Conservation (phyloP, 169 alveolate genomes). For the Eimeria praecox region DNA sequence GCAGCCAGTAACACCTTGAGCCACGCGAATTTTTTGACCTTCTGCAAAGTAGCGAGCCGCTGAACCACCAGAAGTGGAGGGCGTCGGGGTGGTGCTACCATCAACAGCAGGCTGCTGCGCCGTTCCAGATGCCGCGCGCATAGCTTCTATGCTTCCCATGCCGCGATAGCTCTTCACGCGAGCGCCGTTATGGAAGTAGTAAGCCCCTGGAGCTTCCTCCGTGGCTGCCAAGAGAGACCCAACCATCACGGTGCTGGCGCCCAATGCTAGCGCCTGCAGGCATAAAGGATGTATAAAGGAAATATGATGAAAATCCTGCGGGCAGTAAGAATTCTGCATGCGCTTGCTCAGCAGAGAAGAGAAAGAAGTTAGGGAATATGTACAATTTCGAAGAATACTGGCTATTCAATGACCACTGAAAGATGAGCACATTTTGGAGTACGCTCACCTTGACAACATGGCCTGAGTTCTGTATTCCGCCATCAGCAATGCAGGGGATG, state of each 20-base stretch:
- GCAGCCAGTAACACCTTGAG: constrained; percentile 94
- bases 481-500: constrained; percentile 96
- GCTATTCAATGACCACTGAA: too few relatives aligned
- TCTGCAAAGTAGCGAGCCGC: constrained; percentile 87
- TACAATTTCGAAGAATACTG: neutral
- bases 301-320: neutral
- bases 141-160: constrained; percentile 88
- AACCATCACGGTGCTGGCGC: constrained; percentile 96
- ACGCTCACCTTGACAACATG: constrained; percentile 94
- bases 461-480: constrained; percentile 96
- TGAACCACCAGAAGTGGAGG: constrained; percentile 74
- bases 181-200: constrained; percentile 92
- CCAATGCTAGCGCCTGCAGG: constrained; percentile 91
- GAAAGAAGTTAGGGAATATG: neutral
- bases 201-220: constrained; percentile 97
- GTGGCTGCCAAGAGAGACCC: constrained; percentile 96
- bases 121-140: constrained; percentile 75
- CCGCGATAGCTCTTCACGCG: constrained; percentile 88
- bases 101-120: constrained; percentile 35
- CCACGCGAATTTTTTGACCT: constrained; percentile 86
- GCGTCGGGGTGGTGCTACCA: constrained; percentile 28
- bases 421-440: neutral
- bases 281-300: neutral
- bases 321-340: neutral
- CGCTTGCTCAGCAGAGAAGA: neutral